Conservation (phyloP, 352 stramenopile species). For the Globisporangium paddicum region DNA sequence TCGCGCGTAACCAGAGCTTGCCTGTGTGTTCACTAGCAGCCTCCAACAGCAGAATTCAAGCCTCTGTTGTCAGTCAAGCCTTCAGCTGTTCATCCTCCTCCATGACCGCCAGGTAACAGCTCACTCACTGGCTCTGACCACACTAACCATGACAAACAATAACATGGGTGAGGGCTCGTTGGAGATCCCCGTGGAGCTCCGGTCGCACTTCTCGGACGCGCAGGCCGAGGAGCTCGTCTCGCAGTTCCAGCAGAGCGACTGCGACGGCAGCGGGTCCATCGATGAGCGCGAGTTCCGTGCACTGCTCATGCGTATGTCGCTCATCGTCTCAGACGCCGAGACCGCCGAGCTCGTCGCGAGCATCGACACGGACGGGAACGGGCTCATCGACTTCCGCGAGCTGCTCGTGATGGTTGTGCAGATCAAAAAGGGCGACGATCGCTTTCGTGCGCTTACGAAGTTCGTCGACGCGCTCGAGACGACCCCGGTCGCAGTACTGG, state of each 20-base stretch:
- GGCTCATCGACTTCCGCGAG: conserved; percentile 57
- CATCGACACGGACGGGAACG: conserved; percentile 57
- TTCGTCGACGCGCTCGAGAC: conserved; percentile 53
- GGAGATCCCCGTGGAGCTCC: conserved; percentile 39
- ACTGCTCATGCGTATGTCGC: conserved; percentile 46
- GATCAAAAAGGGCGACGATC: conserved; percentile 48
- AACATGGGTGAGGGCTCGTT: not conserved
- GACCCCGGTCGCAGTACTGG: conserved; percentile 53
- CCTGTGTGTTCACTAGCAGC: too few relatives aligned
- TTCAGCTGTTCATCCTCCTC: not conserved
- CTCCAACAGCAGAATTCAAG: not conserved
- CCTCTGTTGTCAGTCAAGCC: not conserved
- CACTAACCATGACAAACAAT: conserved; percentile 9
- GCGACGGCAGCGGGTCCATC: conserved; percentile 49
- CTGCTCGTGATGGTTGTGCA: conserved; percentile 48
- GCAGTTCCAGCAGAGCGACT: conserved; percentile 58
- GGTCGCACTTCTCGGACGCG: conserved; percentile 33
- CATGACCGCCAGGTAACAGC: not conserved
- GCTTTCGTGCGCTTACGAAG: conserved; percentile 34
- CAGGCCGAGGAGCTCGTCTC: conserved; percentile 55
- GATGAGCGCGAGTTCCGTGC: conserved; percentile 59
- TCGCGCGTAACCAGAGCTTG: not conserved
- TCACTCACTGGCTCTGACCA: not conserved
- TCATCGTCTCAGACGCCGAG: conserved; percentile 43
- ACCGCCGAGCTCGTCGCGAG: conserved; percentile 39